Evolutionary conservation across 75 land plant genomes (phyloP).

Genomic region (Cunninghamia lanceolata): DNA sequence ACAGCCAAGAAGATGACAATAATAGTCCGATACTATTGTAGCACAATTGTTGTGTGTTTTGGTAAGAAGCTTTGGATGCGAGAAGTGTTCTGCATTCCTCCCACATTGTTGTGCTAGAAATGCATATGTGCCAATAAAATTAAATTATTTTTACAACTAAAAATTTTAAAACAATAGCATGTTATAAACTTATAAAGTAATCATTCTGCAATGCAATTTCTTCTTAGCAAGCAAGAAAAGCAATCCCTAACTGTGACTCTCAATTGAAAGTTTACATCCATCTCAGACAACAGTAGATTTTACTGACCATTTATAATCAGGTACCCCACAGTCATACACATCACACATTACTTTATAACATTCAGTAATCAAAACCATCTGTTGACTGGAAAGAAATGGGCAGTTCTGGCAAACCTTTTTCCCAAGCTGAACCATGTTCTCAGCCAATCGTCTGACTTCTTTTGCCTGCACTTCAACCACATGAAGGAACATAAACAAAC

Average conservation of each 20-base stretch:
- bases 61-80: neutral
- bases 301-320: neutral
- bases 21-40: neutral
- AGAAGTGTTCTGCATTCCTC: neutral
- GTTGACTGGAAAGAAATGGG: conserved; percentile 5
- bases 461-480: conserved; percentile 62
- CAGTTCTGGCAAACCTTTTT: conserved; percentile 56
- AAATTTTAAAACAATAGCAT: neutral
- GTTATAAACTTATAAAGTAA: too few relatives aligned
- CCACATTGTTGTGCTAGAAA: neutral
- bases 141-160: neutral
- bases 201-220: neutral
- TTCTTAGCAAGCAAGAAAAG: neutral
- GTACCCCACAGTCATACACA: neutral
- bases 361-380: neutral
- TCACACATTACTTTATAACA: neutral
- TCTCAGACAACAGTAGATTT: neutral
- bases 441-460: conserved; percentile 84
- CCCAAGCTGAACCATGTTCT: conserved; percentile 85
- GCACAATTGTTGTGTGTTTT: neutral
- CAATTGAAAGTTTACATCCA: neutral
- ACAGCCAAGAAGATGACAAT: neutral
- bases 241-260: neutral
- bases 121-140: neutral
- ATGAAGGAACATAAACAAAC: neutral